Percentiles rank a stretch among this genome's conserved stretches.
Evolutionary conservation across 805 yeast genomes (phyloP).

Genomic region (Cyberlindnera maritima): DNA sequence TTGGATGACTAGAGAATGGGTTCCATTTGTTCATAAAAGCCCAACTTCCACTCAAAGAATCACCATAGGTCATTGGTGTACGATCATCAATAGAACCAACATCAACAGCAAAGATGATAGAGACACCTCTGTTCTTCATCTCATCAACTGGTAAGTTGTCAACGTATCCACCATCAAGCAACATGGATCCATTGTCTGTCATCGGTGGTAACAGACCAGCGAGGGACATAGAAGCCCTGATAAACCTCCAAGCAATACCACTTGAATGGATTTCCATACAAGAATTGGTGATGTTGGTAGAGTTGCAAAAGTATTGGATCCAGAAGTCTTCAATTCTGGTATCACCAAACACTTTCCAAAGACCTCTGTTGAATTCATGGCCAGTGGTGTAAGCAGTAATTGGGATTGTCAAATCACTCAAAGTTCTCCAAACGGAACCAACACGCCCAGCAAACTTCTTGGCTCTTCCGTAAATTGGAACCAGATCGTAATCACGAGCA

Average conservation of each 20-base stretch:
- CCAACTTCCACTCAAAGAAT: constrained; percentile 90
- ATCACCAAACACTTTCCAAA: constrained; percentile 96
- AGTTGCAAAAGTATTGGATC: constrained; percentile 84
- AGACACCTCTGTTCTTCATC: constrained; percentile 88
- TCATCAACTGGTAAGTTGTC: constrained; percentile 91
- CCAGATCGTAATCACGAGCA: constrained; percentile 88
- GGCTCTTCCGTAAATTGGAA: constrained; percentile 86
- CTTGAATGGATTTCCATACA: constrained; percentile 90
- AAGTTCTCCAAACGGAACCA: constrained; percentile 80
- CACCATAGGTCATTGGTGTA: constrained; percentile 88
- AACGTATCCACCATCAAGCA: constrained; percentile 93
- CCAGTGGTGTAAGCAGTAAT: constrained; percentile 95
- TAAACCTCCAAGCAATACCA: constrained; percentile 94
- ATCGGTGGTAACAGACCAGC: constrained; percentile 92
- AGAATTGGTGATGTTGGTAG: constrained; percentile 93
- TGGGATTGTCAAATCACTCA: constrained; percentile 87
- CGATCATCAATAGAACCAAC: constrained; percentile 95
- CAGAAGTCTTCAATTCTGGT: constrained; percentile 94
- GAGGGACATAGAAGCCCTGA: constrained; percentile 93
- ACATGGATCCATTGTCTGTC: constrained; percentile 87
- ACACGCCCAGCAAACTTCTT: constrained; percentile 83
- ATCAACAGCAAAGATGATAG: constrained; percentile 85
- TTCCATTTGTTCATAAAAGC: constrained; percentile 83
- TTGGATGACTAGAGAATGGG: constrained; percentile 83
- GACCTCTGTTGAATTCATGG: constrained; percentile 93